Evolutionary conservation across 2,329 filamentous ascomycete species (phyloP), one percentile per base, ranked within the genome.

Genomic region (Furcasterigmium furcatum): DNA sequence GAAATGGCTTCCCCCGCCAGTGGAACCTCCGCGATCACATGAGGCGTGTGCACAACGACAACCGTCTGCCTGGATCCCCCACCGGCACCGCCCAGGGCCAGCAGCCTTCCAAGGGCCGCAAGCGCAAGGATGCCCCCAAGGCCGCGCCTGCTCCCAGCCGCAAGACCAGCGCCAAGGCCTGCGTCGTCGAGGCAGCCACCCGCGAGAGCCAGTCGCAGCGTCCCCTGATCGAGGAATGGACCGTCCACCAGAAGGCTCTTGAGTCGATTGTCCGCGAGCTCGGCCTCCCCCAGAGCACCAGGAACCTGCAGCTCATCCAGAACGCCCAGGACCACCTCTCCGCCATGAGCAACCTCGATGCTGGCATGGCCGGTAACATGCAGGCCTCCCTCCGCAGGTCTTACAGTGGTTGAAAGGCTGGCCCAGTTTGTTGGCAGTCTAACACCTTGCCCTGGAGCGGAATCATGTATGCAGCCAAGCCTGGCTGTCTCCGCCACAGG

Each of bases 11-110:
- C 62, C 92, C 91, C 30, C 85, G 92, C 58, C 86, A 91, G 58
- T 97, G 94, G 89, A 97, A 97, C 70, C 80, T 96, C 44, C 85
- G 87, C 66, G 92, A 97, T 70, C 92, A 97, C 76, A 96, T 96
- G 91, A 89, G 90, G 71, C 86, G 92, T 51, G 91, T 96, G 8
- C 92, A 97, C 72, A 84, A 84, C 54, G 79, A 82, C 59, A 73
- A 74, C 49, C 71, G 72, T 36, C 68, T 66, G 52, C 58, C 66
- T 35, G 68, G 63, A 20, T 73, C 76, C 27, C 68, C 72, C 9
- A 50, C 58, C 22, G 54, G 55, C 30, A 46, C 50, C 38, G 51
- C 44, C 41, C 44, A 47, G 42, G 56, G 53, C 29, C 64, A 65
- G 43, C 57, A 65, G 32, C 60, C 67, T 41, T 53, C 64, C 58